These are phyloP conservation scores for Takakia lepidozioides DNA, from an alignment of 225 moss, liverwort and hornwort species.

Conservation along the genomic window DNA sequence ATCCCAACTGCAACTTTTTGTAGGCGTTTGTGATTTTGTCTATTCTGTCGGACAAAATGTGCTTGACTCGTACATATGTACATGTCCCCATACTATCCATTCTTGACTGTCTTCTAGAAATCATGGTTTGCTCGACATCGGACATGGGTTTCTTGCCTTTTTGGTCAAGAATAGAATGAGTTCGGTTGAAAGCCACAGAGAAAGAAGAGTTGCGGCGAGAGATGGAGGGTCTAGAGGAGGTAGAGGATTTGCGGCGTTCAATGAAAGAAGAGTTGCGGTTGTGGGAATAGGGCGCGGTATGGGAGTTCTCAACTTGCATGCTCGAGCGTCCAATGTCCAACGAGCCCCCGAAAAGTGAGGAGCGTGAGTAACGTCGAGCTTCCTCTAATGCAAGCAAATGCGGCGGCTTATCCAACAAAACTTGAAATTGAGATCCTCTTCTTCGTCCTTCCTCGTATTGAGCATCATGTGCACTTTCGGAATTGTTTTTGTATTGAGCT, in stretches of 20 bases:
- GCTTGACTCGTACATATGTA: constrained; percentile 47
- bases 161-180: too few relatives aligned
- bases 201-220: constrained; percentile 15
- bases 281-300: constrained; percentile 26
- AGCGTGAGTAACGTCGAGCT: constrained; percentile 27
- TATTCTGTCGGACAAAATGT: constrained; percentile 37
- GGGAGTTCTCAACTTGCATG: constrained; percentile 27
- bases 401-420: constrained; percentile 35
- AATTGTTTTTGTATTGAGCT: constrained; percentile 19
- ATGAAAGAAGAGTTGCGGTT: constrained; percentile 22
- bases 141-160: too few relatives aligned
- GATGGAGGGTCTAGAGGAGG: too few relatives aligned
- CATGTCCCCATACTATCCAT: constrained; percentile 48
- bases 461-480: constrained; percentile 27
- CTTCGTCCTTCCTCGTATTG: constrained; percentile 21
- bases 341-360: constrained; percentile 25
- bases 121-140: too few relatives aligned
- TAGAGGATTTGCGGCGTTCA: constrained; percentile 8
- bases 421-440: constrained; percentile 25
- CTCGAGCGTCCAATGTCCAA: constrained; percentile 16
- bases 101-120: constrained; percentile 25
- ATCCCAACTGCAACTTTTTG: constrained; percentile 21
- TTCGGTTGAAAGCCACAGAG: constrained; percentile 34
- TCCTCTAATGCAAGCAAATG: constrained; percentile 39
- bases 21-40: constrained; percentile 28